Evolutionary conservation across 371 early-diverging fungal genomes (phyloP), one percentile per base, ranked within the genome.

Genomic region (Mortierella sp.): DNA sequence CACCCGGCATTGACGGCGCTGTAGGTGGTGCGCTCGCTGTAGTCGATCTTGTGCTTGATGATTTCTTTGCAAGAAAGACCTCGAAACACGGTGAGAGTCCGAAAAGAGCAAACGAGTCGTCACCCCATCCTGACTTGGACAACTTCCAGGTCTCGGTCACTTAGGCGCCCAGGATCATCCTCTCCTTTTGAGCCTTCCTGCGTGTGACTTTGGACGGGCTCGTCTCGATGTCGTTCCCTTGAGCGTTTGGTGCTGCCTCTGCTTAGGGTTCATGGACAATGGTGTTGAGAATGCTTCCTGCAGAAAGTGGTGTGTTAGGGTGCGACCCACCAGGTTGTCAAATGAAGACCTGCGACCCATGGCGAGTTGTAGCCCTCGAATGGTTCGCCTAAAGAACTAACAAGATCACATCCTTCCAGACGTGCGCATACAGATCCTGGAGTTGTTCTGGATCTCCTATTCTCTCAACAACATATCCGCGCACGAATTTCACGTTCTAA

Each of bases 1-100:
- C 32, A 32, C 32, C 2, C 32, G 32, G 32, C 2, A 32, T 32
- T 32, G 32, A 70, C 24, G 46, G 54, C 21, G 71, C 24, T 6
- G 81, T 1, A 49, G 5, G 5, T 5, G 72, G n/a, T 46, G 75
- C 51, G 24, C 44, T 11, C 7, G 58, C n/a, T 7, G 76, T 51
- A 55, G 73, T 46, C 7, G 70, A 41, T 46, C 63, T 54, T 0
- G 55, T 24, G 18, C 12, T 88, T 4, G 78, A 70, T 48, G 18
- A 16, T 21, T 80, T 74, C 0, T 79, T 83, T 0, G 92, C 86
- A 11, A 89, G 89, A 58, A 88, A 93, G 1, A 91, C 79, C 63
- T 93, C 92, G 65, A 92, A 92, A 5, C 79, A 80, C 12, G 94
- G 94, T 6, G 83, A 87, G 16, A 94, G 82, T 78, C 93, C 93